These are phyloP conservation scores for Codiaeum variegatum DNA, from an alignment of 441 rosid genomes.

Conservation along the genomic window DNA sequence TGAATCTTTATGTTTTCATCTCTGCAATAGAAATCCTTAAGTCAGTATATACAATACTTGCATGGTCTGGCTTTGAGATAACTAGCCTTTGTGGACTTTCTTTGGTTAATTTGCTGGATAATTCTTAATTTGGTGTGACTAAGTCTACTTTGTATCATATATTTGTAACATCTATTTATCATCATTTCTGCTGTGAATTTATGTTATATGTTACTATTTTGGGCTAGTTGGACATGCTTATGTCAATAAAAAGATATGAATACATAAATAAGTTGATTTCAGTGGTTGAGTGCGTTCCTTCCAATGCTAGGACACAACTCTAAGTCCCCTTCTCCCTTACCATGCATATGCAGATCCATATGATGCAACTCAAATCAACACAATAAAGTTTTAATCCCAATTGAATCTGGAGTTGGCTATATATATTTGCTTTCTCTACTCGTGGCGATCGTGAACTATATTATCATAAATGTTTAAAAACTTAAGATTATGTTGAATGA, in stretches of 20 bases:
- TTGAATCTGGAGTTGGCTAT: too few relatives aligned
- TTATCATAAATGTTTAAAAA: too few relatives aligned
- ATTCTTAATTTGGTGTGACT: neutral
- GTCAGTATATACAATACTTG: neutral
- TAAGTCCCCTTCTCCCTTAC: neutral
- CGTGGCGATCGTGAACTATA: too few relatives aligned
- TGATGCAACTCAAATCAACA: too few relatives aligned
- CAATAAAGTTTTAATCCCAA: too few relatives aligned
- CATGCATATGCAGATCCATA: neutral
- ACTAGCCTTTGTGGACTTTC: neutral
- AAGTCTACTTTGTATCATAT: neutral
- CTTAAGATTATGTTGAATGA: too few relatives aligned
- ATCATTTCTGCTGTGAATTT: neutral
- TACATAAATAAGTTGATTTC: neutral
- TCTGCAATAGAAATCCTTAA: neutral
- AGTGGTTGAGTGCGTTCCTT: neutral
- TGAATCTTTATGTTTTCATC: neutral
- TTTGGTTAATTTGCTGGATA: neutral
- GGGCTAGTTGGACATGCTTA: neutral
- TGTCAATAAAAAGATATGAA: neutral
- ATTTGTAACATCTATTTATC: neutral
- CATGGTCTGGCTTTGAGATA: neutral
- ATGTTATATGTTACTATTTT: neutral
- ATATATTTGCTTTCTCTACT: too few relatives aligned
- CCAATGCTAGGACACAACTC: neutral